Evolutionary conservation across 2,329 filamentous ascomycete genomes (phyloP).

Genomic region (Volutella citrinella): DNA sequence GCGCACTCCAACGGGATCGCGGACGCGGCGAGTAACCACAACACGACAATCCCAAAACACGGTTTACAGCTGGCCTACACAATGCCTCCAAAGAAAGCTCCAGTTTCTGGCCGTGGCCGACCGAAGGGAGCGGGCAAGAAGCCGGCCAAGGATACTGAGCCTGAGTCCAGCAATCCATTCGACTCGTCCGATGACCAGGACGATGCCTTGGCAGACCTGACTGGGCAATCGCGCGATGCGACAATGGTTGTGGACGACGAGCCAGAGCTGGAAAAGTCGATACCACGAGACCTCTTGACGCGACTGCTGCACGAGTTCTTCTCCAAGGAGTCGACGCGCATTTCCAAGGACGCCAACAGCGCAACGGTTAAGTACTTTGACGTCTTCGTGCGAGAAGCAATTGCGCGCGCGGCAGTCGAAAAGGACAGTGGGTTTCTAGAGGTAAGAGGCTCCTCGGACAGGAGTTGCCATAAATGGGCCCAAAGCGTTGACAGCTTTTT

Average conservation of each 20-base stretch:
- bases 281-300: conserved; percentile 73
- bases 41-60: too few relatives aligned
- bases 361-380: conserved; percentile 84
- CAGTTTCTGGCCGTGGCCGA: conserved; percentile 35
- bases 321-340: conserved; percentile 64
- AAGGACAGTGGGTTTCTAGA: conserved; percentile 70
- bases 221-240: conserved; percentile 21
- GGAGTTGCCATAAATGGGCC: not conserved
- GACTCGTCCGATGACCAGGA: conserved; percentile 31
- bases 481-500: conserved; percentile 13
- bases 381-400: conserved; percentile 84
- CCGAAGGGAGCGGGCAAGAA: conserved; percentile 26
- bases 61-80: too few relatives aligned
- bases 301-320: conserved; percentile 79
- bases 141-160: conserved; percentile 17
- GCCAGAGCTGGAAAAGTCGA: conserved; percentile 41
- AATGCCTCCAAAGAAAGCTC: conserved; percentile 44
- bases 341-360: conserved; percentile 73
- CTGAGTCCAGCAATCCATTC: conserved; percentile 33
- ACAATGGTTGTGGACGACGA: conserved; percentile 28
- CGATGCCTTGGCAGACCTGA: not conserved
- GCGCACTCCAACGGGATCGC: too few relatives aligned
- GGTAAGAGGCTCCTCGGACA: conserved; percentile 43
- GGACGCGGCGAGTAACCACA: too few relatives aligned
- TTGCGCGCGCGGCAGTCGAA: conserved; percentile 74